Percentiles rank a stretch among this genome's conserved stretches.
Evolutionary conservation across 768 basidiomycete species (phyloP).

Genomic region (Naganishia onofrii): DNA sequence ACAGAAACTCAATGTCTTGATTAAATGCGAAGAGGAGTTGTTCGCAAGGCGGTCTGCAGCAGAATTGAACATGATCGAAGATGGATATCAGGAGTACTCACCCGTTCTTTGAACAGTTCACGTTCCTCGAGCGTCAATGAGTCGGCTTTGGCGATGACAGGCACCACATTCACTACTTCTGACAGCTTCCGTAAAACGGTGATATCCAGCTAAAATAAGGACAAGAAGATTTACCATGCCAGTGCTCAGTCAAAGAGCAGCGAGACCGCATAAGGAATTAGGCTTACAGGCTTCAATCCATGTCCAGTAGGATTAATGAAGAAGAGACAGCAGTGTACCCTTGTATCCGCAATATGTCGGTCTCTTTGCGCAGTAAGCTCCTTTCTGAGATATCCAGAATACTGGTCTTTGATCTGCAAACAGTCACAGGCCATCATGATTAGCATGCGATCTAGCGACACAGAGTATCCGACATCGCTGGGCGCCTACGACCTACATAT

Average conservation of each 20-base stretch:
- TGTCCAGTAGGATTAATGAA: slow-evolving; percentile 99
- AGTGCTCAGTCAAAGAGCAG: background rate
- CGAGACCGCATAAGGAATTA: background rate
- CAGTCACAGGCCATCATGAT: background rate
- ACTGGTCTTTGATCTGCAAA: slow-evolving; percentile 67
- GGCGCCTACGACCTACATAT: slow-evolving; percentile 73
- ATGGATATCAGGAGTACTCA: slow-evolving; percentile 52
- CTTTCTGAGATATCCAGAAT: slow-evolving; percentile 96
- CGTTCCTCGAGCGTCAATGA: slow-evolving; percentile 89
- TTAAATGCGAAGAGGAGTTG: too few species aligned
- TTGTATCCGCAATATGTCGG: slow-evolving; percentile 95
- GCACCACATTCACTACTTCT: slow-evolving; percentile 98
- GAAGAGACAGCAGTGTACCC: slow-evolving; percentile 96
- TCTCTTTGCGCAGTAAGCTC: slow-evolving; percentile 98
- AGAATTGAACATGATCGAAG: too few species aligned
- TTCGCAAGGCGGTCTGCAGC: too few species aligned
- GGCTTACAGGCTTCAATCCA: slow-evolving; percentile 69
- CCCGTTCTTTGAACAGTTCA: slow-evolving; percentile 87
- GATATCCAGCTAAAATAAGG: slow-evolving; percentile 66
- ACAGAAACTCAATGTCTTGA: too few species aligned
- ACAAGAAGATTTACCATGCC: too few species aligned
- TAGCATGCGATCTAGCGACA: slow-evolving; percentile 2
- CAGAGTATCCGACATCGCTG: slow-evolving; percentile 55
- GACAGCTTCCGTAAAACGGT: slow-evolving; percentile 99
- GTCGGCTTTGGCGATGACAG: slow-evolving; percentile 98